phyloP scores from a whole-genome alignment of 176 grass and related monocot genomes.

The Lolium rigidum region DNA sequence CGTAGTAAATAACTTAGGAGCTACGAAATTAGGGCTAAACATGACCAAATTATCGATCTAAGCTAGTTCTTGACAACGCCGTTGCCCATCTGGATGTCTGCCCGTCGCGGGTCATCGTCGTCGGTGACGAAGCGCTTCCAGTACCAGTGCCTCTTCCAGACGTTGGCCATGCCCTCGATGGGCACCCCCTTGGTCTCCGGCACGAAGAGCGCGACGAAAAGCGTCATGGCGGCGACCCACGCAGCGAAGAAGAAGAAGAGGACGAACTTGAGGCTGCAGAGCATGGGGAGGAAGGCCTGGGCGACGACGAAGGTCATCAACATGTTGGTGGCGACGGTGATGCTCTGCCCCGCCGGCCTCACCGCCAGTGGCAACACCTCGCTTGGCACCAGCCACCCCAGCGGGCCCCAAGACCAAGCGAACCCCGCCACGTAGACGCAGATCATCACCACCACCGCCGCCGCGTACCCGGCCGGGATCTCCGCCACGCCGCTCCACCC shows the following conservation, averaged over 20 bases:
- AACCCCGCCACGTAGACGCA: constrained; percentile 67
- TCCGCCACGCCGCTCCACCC: constrained; percentile 18
- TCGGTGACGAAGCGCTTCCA: constrained; percentile 57
- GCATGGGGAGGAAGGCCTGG: constrained; percentile 58
- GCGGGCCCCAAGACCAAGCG: constrained; percentile 80
- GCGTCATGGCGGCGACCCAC: constrained; percentile 64
- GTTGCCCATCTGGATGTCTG: constrained; percentile 49
- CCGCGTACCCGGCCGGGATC: constrained; percentile 15
- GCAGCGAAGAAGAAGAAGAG: constrained; percentile 74
- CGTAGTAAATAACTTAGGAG: too few species aligned
- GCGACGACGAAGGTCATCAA: constrained; percentile 70
- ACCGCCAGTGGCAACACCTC: constrained; percentile 82
- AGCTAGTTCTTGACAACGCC: not conserved
- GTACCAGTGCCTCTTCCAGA: constrained; percentile 74
- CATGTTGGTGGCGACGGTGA: constrained; percentile 78
- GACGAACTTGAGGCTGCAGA: constrained; percentile 69
- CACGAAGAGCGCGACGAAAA: constrained; percentile 54
- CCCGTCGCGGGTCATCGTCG: not conserved
- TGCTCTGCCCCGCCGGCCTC: constrained; percentile 70
- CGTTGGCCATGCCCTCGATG: constrained; percentile 63
- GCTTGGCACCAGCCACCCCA: constrained; percentile 75
- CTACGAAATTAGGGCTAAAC: too few species aligned
- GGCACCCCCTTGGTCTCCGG: constrained; percentile 72
- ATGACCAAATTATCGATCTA: not conserved
- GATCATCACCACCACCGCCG: constrained; percentile 19